Percentiles rank a stretch among this genome's conserved stretches.
Conservation (phyloP, 805 yeast species). For the Kuraishia floccosa region DNA sequence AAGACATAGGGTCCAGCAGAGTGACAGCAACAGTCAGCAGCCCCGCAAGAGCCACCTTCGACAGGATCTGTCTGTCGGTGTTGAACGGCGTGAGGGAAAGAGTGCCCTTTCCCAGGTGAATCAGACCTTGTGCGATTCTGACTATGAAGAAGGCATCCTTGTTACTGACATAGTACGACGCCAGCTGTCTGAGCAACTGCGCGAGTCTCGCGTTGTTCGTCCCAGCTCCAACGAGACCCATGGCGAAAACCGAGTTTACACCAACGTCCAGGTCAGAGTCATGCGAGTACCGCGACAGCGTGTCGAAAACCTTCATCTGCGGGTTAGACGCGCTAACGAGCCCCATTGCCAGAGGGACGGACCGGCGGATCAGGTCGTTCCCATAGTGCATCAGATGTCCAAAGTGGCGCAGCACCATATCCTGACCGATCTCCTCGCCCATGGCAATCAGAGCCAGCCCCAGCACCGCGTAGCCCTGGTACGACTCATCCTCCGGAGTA, state of each 20-base stretch:
- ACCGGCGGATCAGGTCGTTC: conserved; percentile 77
- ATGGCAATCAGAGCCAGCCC: conserved; percentile 92
- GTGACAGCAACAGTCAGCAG: conserved; percentile 77
- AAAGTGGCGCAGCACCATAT: conserved; percentile 94
- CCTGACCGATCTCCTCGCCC: conserved; percentile 98
- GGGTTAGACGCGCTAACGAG: conserved; percentile 88
- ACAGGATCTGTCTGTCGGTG: conserved; percentile 76
- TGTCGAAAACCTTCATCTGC: conserved; percentile 94
- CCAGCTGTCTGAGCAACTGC: conserved; percentile 88
- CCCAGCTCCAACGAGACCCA: conserved; percentile 99
- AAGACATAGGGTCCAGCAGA: conserved; percentile 73
- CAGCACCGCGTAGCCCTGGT: conserved; percentile 83
- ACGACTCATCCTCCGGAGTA: conserved; percentile 39
- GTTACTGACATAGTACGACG: conserved; percentile 84
- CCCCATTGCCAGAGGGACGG: conserved; percentile 98
- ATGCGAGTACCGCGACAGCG: conserved; percentile 91
- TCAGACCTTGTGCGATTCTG: conserved; percentile 87
- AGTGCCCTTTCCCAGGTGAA: conserved; percentile 95
- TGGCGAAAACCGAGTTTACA: conserved; percentile 85
- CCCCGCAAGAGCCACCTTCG: conserved; percentile 85
- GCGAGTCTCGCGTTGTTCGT: conserved; percentile 97
- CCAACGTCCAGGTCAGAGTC: conserved; percentile 93
- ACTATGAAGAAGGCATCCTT: conserved; percentile 88
- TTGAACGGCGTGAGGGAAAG: conserved; percentile 81
- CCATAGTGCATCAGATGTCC: conserved; percentile 98